These are phyloP conservation scores for Ophiosphaerella herpotricha DNA, from an alignment of 2,329 filamentous ascomycete species.

Conservation along the genomic window DNA sequence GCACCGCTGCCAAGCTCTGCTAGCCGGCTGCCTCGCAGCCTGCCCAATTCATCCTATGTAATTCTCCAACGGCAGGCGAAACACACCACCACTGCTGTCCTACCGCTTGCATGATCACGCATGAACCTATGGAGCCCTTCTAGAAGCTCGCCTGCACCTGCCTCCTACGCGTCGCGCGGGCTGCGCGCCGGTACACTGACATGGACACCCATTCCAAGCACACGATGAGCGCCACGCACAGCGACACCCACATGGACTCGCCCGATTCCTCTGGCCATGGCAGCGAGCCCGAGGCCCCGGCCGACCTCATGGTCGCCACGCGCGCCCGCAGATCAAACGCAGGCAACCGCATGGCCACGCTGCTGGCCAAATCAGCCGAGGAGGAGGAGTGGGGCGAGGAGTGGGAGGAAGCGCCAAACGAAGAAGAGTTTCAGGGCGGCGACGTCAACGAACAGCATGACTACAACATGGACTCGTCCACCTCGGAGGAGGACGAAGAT, in stretches of 20 bases:
- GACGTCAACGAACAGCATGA: slow-evolving; percentile 66
- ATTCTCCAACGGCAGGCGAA: slow-evolving; percentile 26
- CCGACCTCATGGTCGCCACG: slow-evolving; percentile 46
- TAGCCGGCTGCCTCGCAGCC: too few species aligned
- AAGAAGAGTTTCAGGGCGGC: slow-evolving; percentile 58
- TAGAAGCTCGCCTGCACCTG: slow-evolving; percentile 29
- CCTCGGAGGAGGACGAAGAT: slow-evolving; percentile 74
- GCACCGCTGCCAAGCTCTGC: background rate
- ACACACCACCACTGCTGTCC: slow-evolving; percentile 15
- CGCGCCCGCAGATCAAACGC: slow-evolving; percentile 46
- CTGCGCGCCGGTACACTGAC: slow-evolving; percentile 2
- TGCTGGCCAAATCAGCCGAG: slow-evolving; percentile 39
- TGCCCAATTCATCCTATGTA: too few species aligned
- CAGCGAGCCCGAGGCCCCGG: slow-evolving; percentile 34
- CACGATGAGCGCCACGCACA: slow-evolving; percentile 10
- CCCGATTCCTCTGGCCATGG: slow-evolving; percentile 27
- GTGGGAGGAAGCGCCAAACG: slow-evolving; percentile 69
- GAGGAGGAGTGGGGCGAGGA: slow-evolving; percentile 52
- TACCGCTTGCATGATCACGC: background rate
- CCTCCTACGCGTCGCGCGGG: slow-evolving; percentile 14
- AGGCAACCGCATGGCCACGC: slow-evolving; percentile 48
- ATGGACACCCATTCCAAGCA: slow-evolving; percentile 17
- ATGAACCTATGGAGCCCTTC: slow-evolving; percentile 1
- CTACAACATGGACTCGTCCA: slow-evolving; percentile 78
- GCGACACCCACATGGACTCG: slow-evolving; percentile 17